These are phyloP conservation scores for Mycena rosella DNA, from an alignment of 768 basidiomycete genomes.

Conservation along the genomic window DNA sequence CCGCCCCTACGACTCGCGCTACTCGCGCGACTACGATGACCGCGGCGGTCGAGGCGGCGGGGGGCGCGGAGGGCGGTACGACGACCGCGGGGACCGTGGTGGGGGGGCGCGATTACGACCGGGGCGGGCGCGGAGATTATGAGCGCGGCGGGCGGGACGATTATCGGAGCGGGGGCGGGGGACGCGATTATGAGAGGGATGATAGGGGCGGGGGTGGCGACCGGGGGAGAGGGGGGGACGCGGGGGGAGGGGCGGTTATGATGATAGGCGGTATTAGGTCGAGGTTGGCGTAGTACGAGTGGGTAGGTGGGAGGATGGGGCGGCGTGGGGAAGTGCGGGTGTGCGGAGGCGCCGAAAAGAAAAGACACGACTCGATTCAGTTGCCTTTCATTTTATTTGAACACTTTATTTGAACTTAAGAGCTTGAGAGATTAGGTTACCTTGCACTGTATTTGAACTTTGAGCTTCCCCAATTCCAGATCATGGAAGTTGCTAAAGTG, in stretches of 20 bases:
- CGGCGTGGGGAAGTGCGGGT: no score
- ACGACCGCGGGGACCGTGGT: constrained; percentile 60
- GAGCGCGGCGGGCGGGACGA: constrained; percentile 43
- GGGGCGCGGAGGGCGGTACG: constrained; percentile 63
- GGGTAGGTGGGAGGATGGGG: no score
- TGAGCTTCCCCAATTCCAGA: no score
- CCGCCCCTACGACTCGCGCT: constrained; percentile 91
- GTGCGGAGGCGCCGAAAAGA: no score
- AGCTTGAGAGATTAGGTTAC: no score
- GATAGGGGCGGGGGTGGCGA: constrained; percentile 44
- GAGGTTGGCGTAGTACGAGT: background rate
- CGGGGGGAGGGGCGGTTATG: constrained; percentile 31
- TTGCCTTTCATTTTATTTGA: no score
- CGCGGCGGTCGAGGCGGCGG: constrained; percentile 65
- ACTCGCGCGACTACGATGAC: constrained; percentile 74
- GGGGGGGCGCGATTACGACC: constrained; percentile 45
- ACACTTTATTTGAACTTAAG: no score
- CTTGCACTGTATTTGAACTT: no score
- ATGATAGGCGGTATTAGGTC: constrained; percentile 45
- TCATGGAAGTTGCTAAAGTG: no score
- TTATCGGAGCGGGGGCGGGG: constrained; percentile 45
- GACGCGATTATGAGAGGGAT: constrained; percentile 50
- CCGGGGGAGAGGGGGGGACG: constrained; percentile 33
- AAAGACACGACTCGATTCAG: no score
- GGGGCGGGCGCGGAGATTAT: constrained; percentile 26